Conservation (phyloP, 306 rosid genomes). For the Dryas drummondii region DNA sequence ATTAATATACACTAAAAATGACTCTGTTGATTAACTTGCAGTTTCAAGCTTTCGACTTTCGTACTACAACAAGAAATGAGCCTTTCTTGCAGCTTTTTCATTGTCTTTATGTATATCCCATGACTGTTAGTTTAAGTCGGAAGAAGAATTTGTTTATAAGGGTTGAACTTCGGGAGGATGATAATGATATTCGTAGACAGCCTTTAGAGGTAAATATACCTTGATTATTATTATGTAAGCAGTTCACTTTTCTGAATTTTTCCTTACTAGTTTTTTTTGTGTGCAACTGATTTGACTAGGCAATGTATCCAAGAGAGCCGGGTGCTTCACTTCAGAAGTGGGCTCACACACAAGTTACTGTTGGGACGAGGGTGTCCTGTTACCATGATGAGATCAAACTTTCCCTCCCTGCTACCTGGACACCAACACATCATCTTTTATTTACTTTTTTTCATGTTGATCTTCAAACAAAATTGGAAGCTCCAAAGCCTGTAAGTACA, state of each 20-base stretch:
- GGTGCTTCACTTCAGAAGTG: slow-evolving; percentile 67
- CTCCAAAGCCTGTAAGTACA: slow-evolving; percentile 83
- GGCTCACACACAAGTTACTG: slow-evolving; percentile 88
- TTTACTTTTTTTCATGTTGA: slow-evolving; percentile 90
- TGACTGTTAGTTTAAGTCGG: slow-evolving; percentile 92
- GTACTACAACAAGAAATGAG: slow-evolving; percentile 91
- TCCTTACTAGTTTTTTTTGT: slow-evolving; percentile 19
- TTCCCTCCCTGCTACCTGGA: slow-evolving; percentile 95
- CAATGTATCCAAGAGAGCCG: slow-evolving; percentile 80
- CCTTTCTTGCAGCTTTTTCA: slow-evolving; percentile 99
- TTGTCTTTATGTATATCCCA: slow-evolving; percentile 88
- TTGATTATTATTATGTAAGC: slow-evolving; percentile 17
- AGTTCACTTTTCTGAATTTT: background rate
- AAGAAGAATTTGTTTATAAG: slow-evolving; percentile 91
- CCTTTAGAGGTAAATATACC: slow-evolving; percentile 73
- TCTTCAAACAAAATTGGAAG: slow-evolving; percentile 90
- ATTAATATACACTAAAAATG: slow-evolving; percentile 20
- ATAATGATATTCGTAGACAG: slow-evolving; percentile 80
- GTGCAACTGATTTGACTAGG: slow-evolving; percentile 52
- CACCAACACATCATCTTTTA: slow-evolving; percentile 83
- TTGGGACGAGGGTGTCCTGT: slow-evolving; percentile 71
- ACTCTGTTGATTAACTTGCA: slow-evolving; percentile 45
- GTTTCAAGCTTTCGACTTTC: slow-evolving; percentile 99
- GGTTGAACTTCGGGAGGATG: slow-evolving; percentile 90
- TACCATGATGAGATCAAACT: slow-evolving; percentile 96